These are phyloP conservation scores for Paramecium caudatum DNA, from an alignment of 73 alveolate species.

Conservation along the genomic window DNA sequence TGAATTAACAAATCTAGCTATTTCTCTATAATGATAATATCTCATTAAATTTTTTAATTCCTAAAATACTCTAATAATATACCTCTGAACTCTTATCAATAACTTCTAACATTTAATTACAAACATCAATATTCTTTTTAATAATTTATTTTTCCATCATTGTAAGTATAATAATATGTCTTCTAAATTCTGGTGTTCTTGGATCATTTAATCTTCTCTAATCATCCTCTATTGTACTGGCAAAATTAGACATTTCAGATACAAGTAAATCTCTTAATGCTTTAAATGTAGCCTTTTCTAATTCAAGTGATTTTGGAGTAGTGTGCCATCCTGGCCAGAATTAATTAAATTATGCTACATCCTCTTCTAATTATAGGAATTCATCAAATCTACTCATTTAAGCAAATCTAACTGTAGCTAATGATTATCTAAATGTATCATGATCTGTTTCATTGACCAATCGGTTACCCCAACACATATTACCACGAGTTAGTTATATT, in stretches of 20 bases:
- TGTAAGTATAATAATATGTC: slow-evolving; percentile 51
- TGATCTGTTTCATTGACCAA: slow-evolving; percentile 82
- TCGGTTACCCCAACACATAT: slow-evolving; percentile 77
- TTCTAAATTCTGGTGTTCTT: slow-evolving; percentile 64
- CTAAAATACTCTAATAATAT: background rate
- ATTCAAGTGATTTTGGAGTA: background rate
- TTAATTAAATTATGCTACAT: background rate
- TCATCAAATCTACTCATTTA: slow-evolving; percentile 68
- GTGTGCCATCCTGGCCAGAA: slow-evolving; percentile 74
- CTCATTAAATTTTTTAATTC: slow-evolving; percentile 40
- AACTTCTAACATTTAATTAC: background rate
- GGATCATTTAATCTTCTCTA: slow-evolving; percentile 65
- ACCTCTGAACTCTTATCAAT: slow-evolving; percentile 45
- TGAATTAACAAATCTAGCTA: slow-evolving; percentile 58
- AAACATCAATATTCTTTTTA: slow-evolving; percentile 39
- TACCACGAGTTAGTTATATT: slow-evolving; percentile 73
- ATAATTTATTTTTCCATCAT: slow-evolving; percentile 59
- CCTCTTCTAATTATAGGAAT: slow-evolving; percentile 30
- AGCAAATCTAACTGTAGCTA: slow-evolving; percentile 80
- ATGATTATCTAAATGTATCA: slow-evolving; percentile 78
- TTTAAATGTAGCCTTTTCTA: slow-evolving; percentile 44
- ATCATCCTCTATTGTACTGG: slow-evolving; percentile 60
- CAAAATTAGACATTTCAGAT: background rate
- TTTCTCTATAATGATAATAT: slow-evolving; percentile 66
- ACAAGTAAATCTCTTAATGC: background rate